Conservation (phyloP, 345 rosid genomes). For the Populus deltoides region DNA sequence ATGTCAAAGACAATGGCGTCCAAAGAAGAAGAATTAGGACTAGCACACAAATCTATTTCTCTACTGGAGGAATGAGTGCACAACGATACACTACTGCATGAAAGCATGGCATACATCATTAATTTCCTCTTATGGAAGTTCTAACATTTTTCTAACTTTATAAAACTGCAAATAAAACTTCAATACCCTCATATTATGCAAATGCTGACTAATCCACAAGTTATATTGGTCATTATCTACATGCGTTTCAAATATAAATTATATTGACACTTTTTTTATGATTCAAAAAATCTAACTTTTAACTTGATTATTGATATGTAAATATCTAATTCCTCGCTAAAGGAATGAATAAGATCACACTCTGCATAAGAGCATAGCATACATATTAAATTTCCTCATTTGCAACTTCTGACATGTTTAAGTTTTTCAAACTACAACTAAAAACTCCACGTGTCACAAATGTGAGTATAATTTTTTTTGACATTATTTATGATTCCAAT, state of each 20-base stretch:
- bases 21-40: neutral
- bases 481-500: neutral
- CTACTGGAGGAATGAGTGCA: neutral
- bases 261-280: too few relatives aligned
- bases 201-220: neutral
- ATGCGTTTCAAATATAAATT: neutral
- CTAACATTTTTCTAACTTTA: neutral
- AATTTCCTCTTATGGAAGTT: neutral
- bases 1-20: slow-evolving; percentile 21
- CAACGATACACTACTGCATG: neutral
- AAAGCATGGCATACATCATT: neutral
- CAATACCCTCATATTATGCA: neutral
- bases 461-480: neutral
- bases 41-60: slow-evolving; percentile 4
- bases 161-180: neutral
- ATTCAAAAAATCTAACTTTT: too few relatives aligned
- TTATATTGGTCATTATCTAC: neutral
- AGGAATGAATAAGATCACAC: neutral
- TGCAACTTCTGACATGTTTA: neutral
- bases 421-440: neutral
- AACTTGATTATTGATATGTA: too few relatives aligned
- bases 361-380: neutral
- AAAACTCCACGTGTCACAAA: neutral
- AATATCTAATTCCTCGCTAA: neutral
- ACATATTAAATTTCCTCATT: neutral